Evolutionary conservation across 2,329 filamentous ascomycete species (phyloP), one percentile per base, ranked within the genome.

Genomic region (Claviceps quebecensis): DNA sequence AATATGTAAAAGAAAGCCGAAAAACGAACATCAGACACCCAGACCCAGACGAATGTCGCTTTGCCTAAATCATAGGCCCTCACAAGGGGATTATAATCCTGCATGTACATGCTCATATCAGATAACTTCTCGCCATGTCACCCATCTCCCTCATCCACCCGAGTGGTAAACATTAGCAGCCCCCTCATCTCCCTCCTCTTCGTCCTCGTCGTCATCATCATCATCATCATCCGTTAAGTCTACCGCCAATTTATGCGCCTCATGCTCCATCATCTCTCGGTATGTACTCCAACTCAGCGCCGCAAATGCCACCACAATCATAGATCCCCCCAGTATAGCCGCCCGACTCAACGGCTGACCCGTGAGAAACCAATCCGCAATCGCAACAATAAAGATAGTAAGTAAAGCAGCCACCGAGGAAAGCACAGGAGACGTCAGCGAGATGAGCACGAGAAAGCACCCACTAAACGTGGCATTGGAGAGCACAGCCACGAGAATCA

Each of bases 371-470:
- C 93, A 94, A 67, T 98, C 93, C 51, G 87, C 87, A 34, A 97
- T 72, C 1, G 91, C 93, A 6, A 98, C 93, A 54, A 97, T 80
- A 74, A 98, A 97, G 58, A 98, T 98, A 22, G 93, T 98, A 46
- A 98, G 74, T 34, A 98, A 78, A 2, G 91, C 88, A 1, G 93
- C 93, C 11, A 98, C 93, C 17, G 86, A 94, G 53, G 85, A 91
- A 4, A 98, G 74, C 2, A 98, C 93, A 0, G 93, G 93, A 17
- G 85, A 91, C 0, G 93, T 98, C 29, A 98, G 76, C 16, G 84
- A 89, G 62, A 98, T 97, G 50, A 98, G 77, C 37, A 95, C 86
- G 7, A 97, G 76, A 72, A 97, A 97, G 19, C 84, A 87, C 23
- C 93, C 93, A 11, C 89, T 93, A 65, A 98, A 98, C 0, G 81